A percentile compares a stretch with the other conserved stretches of the same genome.
These are phyloP conservation scores for Aspergillus hiratsukae DNA, from an alignment of 2,329 filamentous ascomycete species.

Conservation along the genomic window DNA sequence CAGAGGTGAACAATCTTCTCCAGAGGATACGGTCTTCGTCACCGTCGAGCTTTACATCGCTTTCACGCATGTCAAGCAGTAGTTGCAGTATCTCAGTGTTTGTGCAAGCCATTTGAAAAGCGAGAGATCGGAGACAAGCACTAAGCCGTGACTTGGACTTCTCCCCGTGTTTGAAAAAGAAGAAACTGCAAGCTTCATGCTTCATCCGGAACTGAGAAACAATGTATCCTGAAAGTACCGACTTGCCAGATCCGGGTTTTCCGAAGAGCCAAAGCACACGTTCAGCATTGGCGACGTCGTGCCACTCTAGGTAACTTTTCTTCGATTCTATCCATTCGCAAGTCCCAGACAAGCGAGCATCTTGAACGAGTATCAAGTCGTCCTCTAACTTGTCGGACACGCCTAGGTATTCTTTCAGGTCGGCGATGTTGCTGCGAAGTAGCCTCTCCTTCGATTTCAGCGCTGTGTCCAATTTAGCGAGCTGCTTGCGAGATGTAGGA, in stretches of 20 bases:
- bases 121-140: slow-evolving; percentile 25
- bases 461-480: background rate
- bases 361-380: slow-evolving; percentile 1
- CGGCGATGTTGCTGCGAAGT: background rate
- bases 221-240: slow-evolving; percentile 25
- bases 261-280: slow-evolving; percentile 27
- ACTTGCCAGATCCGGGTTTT: slow-evolving; percentile 31
- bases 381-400: background rate
- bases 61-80: background rate
- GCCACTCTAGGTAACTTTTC: slow-evolving; percentile 1
- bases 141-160: slow-evolving; percentile 20
- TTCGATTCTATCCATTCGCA: slow-evolving; percentile 6
- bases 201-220: slow-evolving; percentile 19
- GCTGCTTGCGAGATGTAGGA: background rate
- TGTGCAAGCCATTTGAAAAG: slow-evolving; percentile 31
- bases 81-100: background rate
- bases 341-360: background rate
- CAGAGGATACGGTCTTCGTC: background rate
- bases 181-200: slow-evolving; percentile 23
- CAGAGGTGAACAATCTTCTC: background rate
- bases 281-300: background rate
- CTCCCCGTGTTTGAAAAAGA: slow-evolving; percentile 33
- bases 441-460: background rate
- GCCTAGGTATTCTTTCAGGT: slow-evolving; percentile 1
- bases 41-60: background rate